Percentiles rank a stretch among this genome's conserved stretches.
phyloP scores from a whole-genome alignment of 495 filamentous ascomycete genomes.

The Neurospora tetraspora region DNA sequence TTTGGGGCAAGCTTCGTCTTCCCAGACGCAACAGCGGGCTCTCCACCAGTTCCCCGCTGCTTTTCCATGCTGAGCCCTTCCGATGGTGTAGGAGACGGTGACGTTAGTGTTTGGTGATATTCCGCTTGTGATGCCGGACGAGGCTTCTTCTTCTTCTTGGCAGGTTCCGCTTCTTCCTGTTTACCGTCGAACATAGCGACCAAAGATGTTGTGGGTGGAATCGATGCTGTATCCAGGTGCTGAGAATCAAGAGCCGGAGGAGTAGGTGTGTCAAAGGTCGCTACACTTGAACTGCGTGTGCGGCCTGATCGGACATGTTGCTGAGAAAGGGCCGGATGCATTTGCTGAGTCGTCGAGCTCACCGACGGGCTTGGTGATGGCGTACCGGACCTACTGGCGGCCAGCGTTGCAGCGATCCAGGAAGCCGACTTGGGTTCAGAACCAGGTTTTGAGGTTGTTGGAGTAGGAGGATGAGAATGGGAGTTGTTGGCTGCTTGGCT shows the following conservation, averaged over 20 bases:
- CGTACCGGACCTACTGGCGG: slow-evolving; percentile 41
- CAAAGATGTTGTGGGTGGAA: slow-evolving; percentile 46
- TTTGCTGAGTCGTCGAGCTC: slow-evolving; percentile 17
- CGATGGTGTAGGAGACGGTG: slow-evolving; percentile 3
- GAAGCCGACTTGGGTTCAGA: slow-evolving; percentile 34
- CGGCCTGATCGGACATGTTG: slow-evolving; percentile 7
- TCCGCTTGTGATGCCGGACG: neutral
- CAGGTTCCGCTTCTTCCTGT: slow-evolving; percentile 18
- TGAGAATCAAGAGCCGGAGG: slow-evolving; percentile 16
- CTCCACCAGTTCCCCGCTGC: neutral
- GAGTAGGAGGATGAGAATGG: neutral
- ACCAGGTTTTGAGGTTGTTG: neutral
- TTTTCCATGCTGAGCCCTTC: neutral
- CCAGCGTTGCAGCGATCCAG: slow-evolving; percentile 46
- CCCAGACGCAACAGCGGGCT: neutral
- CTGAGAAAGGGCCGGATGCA: slow-evolving; percentile 6
- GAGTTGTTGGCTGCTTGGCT: neutral
- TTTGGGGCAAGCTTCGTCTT: slow-evolving; percentile 6
- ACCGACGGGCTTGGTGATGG: slow-evolving; percentile 7
- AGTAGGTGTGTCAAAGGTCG: slow-evolving; percentile 6
- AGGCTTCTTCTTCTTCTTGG: slow-evolving; percentile 26
- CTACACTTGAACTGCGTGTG: slow-evolving; percentile 15
- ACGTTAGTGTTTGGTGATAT: neutral
- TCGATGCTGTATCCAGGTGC: slow-evolving; percentile 42
- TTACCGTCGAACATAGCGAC: slow-evolving; percentile 51